These are phyloP conservation scores for Russula sp. DNA, from an alignment of 768 basidiomycete genomes.

Conservation along the genomic window DNA sequence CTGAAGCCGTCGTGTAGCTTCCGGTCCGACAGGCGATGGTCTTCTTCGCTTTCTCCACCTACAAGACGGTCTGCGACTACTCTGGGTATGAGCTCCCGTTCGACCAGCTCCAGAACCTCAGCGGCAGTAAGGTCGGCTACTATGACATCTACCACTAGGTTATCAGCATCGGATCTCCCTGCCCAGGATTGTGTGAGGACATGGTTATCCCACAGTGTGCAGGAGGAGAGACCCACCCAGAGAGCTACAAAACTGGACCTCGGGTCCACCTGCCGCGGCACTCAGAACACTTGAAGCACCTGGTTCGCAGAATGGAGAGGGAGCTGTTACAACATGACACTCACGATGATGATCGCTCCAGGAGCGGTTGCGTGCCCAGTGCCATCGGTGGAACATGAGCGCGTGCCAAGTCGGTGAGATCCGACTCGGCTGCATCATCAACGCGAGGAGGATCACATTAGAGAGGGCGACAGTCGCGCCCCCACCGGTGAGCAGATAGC, in stretches of 20 bases:
- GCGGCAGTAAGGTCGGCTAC: too few species aligned
- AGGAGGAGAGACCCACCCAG: conserved; percentile 57
- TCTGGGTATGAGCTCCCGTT: too few species aligned
- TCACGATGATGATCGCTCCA: conserved; percentile 85
- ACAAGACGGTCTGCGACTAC: too few species aligned
- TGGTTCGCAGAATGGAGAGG: conserved; percentile 60
- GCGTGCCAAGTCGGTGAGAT: conserved; percentile 48
- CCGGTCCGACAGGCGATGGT: too few species aligned
- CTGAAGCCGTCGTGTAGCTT: too few species aligned
- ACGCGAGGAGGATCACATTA: conserved; percentile 72
- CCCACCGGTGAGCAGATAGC: conserved; percentile 95
- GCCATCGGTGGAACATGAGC: conserved; percentile 65
- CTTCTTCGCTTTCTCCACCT: too few species aligned
- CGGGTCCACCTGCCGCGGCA: conserved; percentile 82
- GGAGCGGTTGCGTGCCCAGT: conserved; percentile 76
- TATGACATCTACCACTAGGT: too few species aligned
- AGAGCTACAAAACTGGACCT: conserved; percentile 85
- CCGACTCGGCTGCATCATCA: conserved; percentile 48
- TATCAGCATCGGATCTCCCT: too few species aligned
- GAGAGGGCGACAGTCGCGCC: conserved; percentile 96
- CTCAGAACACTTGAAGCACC: conserved; percentile 98
- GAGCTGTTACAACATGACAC: conserved; percentile 79
- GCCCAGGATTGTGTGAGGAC: too few species aligned
- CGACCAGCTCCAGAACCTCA: too few species aligned
- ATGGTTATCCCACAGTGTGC: too few species aligned